These are phyloP conservation scores for Parmelia sp. DNA, from an alignment of 495 filamentous ascomycete genomes.

Conservation along the genomic window DNA sequence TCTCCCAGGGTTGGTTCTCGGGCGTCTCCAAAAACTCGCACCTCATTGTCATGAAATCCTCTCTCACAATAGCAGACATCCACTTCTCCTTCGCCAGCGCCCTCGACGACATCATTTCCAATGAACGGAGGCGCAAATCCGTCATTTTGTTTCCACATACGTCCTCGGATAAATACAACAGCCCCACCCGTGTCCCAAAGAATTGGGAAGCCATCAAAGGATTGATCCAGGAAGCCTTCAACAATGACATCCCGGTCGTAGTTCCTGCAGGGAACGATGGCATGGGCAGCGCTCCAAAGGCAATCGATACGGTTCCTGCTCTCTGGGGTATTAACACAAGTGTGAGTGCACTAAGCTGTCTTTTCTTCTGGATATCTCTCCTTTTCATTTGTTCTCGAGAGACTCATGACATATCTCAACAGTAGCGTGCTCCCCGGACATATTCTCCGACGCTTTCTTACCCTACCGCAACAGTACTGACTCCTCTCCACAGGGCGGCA, in stretches of 20 bases:
- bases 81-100: not conserved
- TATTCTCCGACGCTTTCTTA: no score
- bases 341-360: no score
- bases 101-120: not conserved
- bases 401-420: no score
- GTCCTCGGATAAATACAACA: not conserved
- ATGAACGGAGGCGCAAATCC: not conserved
- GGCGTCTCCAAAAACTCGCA: not conserved
- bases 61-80: not conserved
- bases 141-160: not conserved
- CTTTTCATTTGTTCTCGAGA: no score
- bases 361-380: no score
- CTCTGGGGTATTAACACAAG: no score
- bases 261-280: not conserved
- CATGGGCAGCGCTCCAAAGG: no score
- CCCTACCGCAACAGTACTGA: no score
- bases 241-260: not conserved
- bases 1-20: not conserved
- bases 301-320: no score
- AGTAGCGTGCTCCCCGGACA: no score
- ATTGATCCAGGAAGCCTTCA: not conserved
- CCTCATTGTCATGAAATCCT: not conserved
- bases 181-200: not conserved
- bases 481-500: no score
- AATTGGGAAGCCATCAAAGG: not conserved